A percentile compares a stretch with the other conserved stretches of the same genome.
Evolutionary conservation across 192 early-diverging fungal genomes (phyloP).

Genomic region (Backusella macrospora): DNA sequence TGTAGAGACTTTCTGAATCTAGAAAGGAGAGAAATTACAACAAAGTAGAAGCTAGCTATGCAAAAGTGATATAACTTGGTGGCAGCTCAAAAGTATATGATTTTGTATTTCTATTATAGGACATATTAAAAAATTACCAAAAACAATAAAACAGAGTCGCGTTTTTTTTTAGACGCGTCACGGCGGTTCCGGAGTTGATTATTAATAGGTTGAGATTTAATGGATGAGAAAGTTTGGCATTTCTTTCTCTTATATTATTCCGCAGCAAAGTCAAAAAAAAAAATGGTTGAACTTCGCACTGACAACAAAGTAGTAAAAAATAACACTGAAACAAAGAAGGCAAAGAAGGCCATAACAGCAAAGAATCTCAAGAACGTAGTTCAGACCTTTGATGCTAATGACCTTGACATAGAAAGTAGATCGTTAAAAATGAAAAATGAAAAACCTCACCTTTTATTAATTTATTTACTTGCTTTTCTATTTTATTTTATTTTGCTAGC

Average conservation of each 20-base stretch:
- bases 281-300: background rate
- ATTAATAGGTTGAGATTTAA: background rate
- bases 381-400: conserved; percentile 3
- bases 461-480: background rate
- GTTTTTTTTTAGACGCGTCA: background rate
- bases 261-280: background rate
- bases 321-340: background rate
- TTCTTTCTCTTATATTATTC: background rate
- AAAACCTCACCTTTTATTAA: too few species aligned
- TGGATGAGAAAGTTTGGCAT: background rate
- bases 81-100: too few species aligned
- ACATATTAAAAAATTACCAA: background rate
- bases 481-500: background rate
- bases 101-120: too few species aligned
- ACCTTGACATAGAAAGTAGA: conserved; percentile 15
- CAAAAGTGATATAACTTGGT: too few species aligned
- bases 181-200: background rate
- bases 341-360: background rate
- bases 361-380: conserved; percentile 3
- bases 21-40: too few species aligned
- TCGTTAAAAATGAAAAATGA: background rate
- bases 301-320: background rate
- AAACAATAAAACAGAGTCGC: background rate
- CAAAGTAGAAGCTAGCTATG: too few species aligned
- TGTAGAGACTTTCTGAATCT: too few species aligned